These are phyloP conservation scores for Polyporus tsugae DNA, from an alignment of 1,284 basidiomycete species.

Conservation along the genomic window DNA sequence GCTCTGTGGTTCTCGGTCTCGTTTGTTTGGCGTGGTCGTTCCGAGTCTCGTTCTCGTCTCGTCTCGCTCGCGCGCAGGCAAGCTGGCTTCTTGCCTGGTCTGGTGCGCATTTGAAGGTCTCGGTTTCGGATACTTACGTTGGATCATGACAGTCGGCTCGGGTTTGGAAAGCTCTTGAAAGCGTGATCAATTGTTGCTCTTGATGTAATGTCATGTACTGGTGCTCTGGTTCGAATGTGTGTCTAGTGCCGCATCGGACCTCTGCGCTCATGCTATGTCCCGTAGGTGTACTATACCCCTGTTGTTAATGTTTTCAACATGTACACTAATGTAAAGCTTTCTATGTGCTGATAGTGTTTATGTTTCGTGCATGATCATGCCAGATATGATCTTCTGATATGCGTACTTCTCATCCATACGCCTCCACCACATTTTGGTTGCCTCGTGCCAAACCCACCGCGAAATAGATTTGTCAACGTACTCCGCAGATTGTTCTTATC, in stretches of 20 bases:
- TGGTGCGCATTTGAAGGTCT: conserved; percentile 3
- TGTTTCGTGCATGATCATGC: neutral
- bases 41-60: neutral
- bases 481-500: too few relatives aligned
- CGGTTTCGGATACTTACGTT: conserved; percentile 13
- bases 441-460: neutral
- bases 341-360: neutral
- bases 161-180: conserved; percentile 5
- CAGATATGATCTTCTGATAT: neutral
- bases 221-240: neutral
- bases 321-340: conserved; percentile 6
- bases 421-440: neutral
- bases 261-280: neutral
- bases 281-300: conserved; percentile 4
- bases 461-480: neutral
- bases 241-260: neutral
- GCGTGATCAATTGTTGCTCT: neutral
- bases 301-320: neutral
- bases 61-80: conserved; percentile 5
- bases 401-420: neutral
- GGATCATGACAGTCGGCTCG: conserved; percentile 2
- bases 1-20: neutral
- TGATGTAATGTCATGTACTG: neutral
- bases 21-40: neutral
- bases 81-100: conserved; percentile 23